A percentile compares a stretch with the other conserved stretches of the same genome.
These are phyloP conservation scores for Dendrobium catenatum DNA, from an alignment of 106 monocot genomes.

Conservation along the genomic window DNA sequence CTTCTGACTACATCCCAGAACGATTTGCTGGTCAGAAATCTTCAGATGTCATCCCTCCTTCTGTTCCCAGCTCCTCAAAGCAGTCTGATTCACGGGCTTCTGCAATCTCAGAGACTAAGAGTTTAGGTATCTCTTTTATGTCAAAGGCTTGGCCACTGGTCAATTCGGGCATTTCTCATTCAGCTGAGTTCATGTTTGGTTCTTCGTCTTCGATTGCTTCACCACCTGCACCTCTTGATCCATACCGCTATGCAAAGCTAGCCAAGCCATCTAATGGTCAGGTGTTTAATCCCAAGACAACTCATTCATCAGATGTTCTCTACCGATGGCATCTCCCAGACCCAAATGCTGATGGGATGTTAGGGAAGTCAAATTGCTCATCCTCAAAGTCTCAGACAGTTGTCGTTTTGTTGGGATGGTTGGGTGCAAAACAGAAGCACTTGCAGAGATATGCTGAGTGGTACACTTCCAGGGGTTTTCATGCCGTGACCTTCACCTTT, in stretches of 20 bases:
- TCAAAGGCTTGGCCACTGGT: neutral
- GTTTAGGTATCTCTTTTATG: constrained; percentile 7
- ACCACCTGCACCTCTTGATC: constrained; percentile 29
- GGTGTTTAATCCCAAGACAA: neutral
- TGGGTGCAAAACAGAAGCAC: constrained; percentile 90
- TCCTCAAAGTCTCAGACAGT: constrained; percentile 60
- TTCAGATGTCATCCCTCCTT: neutral
- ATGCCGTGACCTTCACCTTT: constrained; percentile 87
- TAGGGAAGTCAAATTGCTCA: constrained; percentile 19
- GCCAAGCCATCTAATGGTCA: constrained; percentile 8
- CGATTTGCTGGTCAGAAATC: constrained; percentile 26
- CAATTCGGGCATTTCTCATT: neutral
- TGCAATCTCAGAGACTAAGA: constrained; percentile 27
- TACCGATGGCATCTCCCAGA: constrained; percentile 88
- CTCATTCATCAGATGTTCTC: constrained; percentile 39
- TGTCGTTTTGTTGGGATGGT: constrained; percentile 86
- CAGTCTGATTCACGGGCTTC: constrained; percentile 20
- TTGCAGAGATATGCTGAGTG: constrained; percentile 86
- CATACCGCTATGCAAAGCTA: constrained; percentile 67
- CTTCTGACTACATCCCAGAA: constrained; percentile 34
- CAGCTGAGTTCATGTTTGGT: constrained; percentile 11
- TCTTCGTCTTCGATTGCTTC: constrained; percentile 17
- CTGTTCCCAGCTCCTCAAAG: neutral
- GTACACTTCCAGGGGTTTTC: constrained; percentile 90
- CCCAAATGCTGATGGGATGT: constrained; percentile 16